Evolutionary conservation across 148 eudicot species (phyloP).

Genomic region (Fagopyrum tataricum): DNA sequence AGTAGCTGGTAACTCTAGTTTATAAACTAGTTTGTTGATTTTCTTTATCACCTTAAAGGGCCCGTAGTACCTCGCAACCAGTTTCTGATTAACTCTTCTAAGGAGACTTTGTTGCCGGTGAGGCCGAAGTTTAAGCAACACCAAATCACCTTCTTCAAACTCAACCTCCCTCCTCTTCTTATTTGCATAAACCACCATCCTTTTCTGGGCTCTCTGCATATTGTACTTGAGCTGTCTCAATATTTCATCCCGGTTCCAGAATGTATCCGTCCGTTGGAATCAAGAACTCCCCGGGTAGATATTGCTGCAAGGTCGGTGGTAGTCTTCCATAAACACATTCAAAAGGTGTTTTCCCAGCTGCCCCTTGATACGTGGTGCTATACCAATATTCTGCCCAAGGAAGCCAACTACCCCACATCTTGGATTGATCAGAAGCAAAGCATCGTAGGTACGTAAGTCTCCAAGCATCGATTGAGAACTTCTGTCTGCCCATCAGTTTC

Average conservation of each 20-base stretch:
- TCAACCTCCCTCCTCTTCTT: neutral
- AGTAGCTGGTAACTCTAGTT: neutral
- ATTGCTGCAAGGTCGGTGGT: neutral
- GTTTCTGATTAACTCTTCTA: neutral
- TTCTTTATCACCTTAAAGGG: neutral
- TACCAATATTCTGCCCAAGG: too few relatives aligned
- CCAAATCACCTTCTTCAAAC: neutral
- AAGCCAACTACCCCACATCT: too few relatives aligned
- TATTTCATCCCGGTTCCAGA: neutral
- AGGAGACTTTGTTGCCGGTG: neutral
- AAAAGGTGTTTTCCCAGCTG: neutral
- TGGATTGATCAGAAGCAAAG: too few relatives aligned
- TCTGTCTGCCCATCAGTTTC: neutral
- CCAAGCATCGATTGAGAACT: neutral
- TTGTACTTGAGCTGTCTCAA: neutral
- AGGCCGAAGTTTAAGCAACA: neutral
- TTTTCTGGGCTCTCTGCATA: neutral
- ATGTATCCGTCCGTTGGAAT: neutral
- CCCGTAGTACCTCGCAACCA: neutral
- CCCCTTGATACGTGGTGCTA: too few relatives aligned
- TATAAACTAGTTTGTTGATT: neutral
- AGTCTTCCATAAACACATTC: neutral
- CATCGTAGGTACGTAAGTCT: neutral
- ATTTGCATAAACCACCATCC: neutral
- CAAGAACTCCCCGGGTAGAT: neutral